Evolutionary conservation across 1,284 basidiomycete species (phyloP).

Genomic region (Cutaneotrichosporon dermatis): DNA sequence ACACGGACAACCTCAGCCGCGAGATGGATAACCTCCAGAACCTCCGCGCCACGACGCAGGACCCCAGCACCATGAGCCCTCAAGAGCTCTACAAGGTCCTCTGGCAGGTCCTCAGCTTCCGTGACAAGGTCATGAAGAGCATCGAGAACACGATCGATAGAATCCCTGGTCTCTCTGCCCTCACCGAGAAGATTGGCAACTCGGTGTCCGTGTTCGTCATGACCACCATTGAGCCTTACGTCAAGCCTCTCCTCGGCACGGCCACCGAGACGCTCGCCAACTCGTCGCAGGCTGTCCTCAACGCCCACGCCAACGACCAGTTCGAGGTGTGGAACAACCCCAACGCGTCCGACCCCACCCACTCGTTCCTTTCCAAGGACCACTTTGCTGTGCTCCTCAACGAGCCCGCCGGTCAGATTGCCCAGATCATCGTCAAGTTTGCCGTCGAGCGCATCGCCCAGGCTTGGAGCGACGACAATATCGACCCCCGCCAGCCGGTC

Average conservation of each 20-base stretch:
- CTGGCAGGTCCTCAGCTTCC: conserved; percentile 81
- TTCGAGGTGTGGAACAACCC: conserved; percentile 75
- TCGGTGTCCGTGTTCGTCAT: conserved; percentile 77
- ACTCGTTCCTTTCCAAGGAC: conserved; percentile 52
- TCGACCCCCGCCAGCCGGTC: conserved; percentile 59
- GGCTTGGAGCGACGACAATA: conserved; percentile 73
- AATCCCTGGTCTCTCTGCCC: conserved; percentile 56
- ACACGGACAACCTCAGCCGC: conserved; percentile 55
- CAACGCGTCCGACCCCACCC: conserved; percentile 74
- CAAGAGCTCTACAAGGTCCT: conserved; percentile 75
- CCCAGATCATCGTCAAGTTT: conserved; percentile 59
- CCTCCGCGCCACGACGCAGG: conserved; percentile 61
- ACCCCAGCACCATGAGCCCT: conserved; percentile 75
- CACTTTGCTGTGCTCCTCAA: conserved; percentile 45
- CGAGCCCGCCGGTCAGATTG: conserved; percentile 69
- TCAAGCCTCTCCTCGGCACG: conserved; percentile 73
- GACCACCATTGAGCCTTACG: conserved; percentile 64
- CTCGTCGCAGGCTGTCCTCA: conserved; percentile 70
- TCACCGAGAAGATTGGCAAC: conserved; percentile 79
- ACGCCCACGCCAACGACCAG: conserved; percentile 69
- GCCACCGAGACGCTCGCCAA: conserved; percentile 60
- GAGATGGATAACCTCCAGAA: conserved; percentile 72
- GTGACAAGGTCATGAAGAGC: conserved; percentile 78
- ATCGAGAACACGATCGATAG: conserved; percentile 73
- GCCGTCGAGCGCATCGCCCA: conserved; percentile 59